phyloP scores from a whole-genome alignment of 164 flowering plant genomes.

The Liquidambar formosana region DNA sequence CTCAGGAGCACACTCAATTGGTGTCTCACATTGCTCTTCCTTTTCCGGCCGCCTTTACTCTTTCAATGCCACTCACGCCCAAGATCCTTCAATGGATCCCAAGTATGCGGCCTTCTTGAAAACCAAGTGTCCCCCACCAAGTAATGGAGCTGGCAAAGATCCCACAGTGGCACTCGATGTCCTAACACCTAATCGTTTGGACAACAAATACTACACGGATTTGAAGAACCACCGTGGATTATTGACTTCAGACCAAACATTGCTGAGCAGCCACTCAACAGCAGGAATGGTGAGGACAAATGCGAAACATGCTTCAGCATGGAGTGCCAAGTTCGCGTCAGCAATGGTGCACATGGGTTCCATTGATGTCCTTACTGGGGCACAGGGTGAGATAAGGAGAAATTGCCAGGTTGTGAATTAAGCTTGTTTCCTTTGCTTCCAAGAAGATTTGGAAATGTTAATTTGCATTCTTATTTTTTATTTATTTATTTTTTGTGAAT shows the following conservation, averaged over 20 bases:
- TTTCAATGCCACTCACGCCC: conserved; percentile 28
- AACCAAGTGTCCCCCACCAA: conserved; percentile 21
- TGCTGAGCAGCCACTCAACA: conserved; percentile 15
- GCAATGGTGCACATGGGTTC: conserved; percentile 44
- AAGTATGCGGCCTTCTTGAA: conserved; percentile 15
- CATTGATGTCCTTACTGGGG: conserved; percentile 33
- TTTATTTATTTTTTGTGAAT: no score
- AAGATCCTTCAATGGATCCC: conserved; percentile 33
- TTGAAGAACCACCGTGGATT: conserved; percentile 22
- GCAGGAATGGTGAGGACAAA: conserved; percentile 21
- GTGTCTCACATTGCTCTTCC: conserved; percentile 37
- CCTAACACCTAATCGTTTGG: conserved; percentile 30
- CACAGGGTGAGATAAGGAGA: conserved; percentile 33
- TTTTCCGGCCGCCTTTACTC: conserved; percentile 26
- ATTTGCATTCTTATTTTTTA: no score
- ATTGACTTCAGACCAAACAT: conserved; percentile 31
- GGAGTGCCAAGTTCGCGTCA: conserved; percentile 28
- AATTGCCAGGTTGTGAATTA: conserved; percentile 29
- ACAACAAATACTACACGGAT: conserved; percentile 26
- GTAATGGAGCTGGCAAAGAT: background rate
- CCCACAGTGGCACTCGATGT: conserved; percentile 20
- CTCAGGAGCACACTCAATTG: conserved; percentile 44
- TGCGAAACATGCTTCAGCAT: conserved; percentile 8
- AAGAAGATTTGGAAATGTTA: no score
- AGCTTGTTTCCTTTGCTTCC: no score